These are phyloP conservation scores for Anacardium occidentale DNA, from an alignment of 345 rosid species.

Conservation along the genomic window DNA sequence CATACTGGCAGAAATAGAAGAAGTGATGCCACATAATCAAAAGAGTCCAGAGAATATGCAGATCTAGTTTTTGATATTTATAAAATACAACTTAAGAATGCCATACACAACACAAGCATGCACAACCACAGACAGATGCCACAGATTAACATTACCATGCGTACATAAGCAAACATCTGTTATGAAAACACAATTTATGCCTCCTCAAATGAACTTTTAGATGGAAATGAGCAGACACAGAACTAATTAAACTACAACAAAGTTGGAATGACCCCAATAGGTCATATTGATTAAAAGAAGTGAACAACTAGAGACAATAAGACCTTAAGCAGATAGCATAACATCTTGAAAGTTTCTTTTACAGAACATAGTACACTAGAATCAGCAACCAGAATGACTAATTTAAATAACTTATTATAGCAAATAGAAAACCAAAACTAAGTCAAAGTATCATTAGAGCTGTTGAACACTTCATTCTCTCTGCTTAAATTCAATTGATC, in stretches of 20 bases:
- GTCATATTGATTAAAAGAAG: background rate
- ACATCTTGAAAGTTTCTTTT: background rate
- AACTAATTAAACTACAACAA: background rate
- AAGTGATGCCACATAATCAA: background rate
- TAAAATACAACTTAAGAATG: background rate
- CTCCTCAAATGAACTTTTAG: background rate
- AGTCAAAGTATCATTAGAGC: background rate
- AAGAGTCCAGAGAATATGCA: background rate
- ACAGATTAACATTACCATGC: background rate
- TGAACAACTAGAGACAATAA: background rate
- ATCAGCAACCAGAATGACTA: background rate
- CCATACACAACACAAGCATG: too few relatives aligned
- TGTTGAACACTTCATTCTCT: too few relatives aligned
- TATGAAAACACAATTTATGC: background rate
- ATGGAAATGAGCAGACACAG: background rate
- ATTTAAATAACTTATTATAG: background rate
- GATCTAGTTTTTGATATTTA: background rate
- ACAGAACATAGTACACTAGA: background rate
- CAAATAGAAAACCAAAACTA: background rate
- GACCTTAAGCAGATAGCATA: background rate
- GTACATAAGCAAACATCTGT: background rate
- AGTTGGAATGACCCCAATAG: background rate
- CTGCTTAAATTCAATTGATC: too few relatives aligned
- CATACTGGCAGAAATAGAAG: background rate
- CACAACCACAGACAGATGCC: background rate